Evolutionary conservation across 768 basidiomycete genomes (phyloP).

Genomic region (Calvatia gigantea): DNA sequence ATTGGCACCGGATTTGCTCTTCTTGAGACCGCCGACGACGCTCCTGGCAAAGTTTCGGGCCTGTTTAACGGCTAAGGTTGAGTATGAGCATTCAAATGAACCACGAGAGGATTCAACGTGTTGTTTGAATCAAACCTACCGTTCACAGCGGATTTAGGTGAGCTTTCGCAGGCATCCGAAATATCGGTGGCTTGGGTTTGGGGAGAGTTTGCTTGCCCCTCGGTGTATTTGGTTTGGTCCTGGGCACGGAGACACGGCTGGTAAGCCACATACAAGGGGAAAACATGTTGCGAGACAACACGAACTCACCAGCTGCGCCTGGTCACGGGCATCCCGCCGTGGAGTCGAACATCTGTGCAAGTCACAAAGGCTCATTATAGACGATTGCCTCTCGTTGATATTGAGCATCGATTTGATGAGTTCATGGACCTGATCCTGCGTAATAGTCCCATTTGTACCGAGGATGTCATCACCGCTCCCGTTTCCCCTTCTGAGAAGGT

Average conservation of each 20-base stretch:
- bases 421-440: not conserved
- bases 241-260: not conserved
- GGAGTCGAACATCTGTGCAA: not conserved
- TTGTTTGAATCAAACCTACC: not conserved
- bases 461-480: not conserved
- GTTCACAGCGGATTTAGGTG: too few species aligned
- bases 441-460: not conserved
- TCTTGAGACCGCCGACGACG: not conserved
- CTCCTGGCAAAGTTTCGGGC: not conserved
- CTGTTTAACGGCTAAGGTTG: constrained; percentile 2
- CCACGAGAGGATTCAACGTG: too few species aligned
- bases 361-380: not conserved
- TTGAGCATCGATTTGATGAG: constrained; percentile 4
- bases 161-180: too few species aligned
- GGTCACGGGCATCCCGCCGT: not conserved
- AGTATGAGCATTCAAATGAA: too few species aligned
- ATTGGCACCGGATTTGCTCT: not conserved
- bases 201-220: too few species aligned
- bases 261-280: not conserved
- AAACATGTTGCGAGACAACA: not conserved
- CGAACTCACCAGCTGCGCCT: not conserved
- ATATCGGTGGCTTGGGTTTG: too few species aligned
- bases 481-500: not conserved
- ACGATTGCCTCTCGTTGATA: not conserved
- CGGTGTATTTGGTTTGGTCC: too few species aligned